Percentiles rank a stretch among this genome's conserved stretches.
Conservation (phyloP, 257 asterid genomes). For the Salvia hispanica region DNA sequence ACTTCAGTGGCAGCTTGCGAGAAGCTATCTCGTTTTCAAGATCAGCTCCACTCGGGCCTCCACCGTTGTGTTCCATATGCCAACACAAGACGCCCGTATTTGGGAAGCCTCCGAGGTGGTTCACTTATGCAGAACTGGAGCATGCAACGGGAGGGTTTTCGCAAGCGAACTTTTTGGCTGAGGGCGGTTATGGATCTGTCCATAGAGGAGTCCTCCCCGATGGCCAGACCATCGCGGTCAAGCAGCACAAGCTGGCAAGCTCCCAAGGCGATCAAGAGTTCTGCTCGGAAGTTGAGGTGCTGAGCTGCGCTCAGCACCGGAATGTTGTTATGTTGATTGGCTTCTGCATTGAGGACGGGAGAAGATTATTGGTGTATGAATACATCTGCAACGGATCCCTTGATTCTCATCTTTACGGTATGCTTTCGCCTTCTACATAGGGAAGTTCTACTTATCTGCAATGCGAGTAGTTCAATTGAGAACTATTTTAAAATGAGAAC, state of each 20-base stretch:
- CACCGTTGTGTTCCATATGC: conserved; percentile 93
- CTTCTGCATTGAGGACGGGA: conserved; percentile 85
- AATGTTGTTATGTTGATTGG: conserved; percentile 96
- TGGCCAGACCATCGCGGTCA: conserved; percentile 93
- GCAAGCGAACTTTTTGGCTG: conserved; percentile 79
- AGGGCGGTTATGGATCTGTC: conserved; percentile 96
- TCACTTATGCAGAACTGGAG: conserved; percentile 77
- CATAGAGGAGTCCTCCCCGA: conserved; percentile 88
- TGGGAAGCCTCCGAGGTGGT: conserved; percentile 97
- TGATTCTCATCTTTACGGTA: conserved; percentile 93
- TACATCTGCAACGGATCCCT: conserved; percentile 95
- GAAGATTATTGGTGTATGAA: conserved; percentile 85
- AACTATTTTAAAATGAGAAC: no score
- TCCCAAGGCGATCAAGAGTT: conserved; percentile 98
- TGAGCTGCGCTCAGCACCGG: conserved; percentile 97
- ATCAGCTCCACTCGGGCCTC: conserved; percentile 70
- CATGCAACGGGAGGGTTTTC: conserved; percentile 91
- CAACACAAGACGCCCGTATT: conserved; percentile 92
- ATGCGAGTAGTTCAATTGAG: background rate
- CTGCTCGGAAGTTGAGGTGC: conserved; percentile 97
- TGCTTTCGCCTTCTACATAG: background rate
- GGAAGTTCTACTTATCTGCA: background rate
- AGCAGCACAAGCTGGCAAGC: conserved; percentile 95
- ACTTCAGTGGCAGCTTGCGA: conserved; percentile 73
- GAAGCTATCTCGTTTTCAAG: conserved; percentile 73